Evolutionary conservation across 129 eudicot species (phyloP).

Genomic region (Lactuca saligna): DNA sequence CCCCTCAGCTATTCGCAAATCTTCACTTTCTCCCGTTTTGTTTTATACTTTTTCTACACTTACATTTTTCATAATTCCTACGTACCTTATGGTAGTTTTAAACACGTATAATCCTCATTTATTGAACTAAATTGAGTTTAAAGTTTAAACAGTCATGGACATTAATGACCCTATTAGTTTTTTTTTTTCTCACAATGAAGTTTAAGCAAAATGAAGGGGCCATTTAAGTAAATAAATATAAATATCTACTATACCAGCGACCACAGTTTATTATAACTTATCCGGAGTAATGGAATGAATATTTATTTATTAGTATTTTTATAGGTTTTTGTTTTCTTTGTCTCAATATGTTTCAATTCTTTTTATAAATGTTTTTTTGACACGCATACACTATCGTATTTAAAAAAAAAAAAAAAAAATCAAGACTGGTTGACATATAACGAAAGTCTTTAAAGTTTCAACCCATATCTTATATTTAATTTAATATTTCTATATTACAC

Average conservation of each 20-base stretch:
- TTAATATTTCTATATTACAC: background rate
- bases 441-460: background rate
- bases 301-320: no score
- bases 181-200: no score
- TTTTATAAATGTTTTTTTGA: no score
- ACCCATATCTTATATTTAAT: background rate
- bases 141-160: background rate
- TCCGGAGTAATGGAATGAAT: no score
- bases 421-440: background rate
- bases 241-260: no score
- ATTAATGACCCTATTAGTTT: background rate
- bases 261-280: no score
- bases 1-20: background rate
- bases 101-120: background rate
- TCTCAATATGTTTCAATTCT: no score
- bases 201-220: background rate
- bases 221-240: background rate
- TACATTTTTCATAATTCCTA: background rate
- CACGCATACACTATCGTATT: no score
- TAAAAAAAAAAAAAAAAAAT: no score
- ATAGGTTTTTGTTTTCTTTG: background rate
- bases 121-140: background rate
- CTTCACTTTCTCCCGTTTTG: background rate
- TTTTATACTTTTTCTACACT: no score
- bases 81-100: background rate